Evolutionary conservation across 108 stramenopile species (phyloP).

Genomic region (Schizochytrium sp.): DNA sequence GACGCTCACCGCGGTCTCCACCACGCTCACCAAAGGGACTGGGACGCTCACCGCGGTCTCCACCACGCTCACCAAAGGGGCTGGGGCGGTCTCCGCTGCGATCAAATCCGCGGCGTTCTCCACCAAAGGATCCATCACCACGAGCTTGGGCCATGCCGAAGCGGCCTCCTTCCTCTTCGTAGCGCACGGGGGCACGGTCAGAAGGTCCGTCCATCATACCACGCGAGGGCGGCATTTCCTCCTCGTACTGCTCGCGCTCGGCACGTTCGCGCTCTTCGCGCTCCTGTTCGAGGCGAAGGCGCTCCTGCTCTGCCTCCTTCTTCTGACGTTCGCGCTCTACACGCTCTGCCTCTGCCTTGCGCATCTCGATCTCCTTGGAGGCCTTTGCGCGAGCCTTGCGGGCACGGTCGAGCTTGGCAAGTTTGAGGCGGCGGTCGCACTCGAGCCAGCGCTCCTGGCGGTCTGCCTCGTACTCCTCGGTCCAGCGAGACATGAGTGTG

Average conservation of each 20-base stretch:
- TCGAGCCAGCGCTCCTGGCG: conserved; percentile 41
- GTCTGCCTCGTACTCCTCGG: conserved; percentile 45
- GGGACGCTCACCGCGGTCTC: too few species aligned
- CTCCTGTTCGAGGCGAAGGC: conserved; percentile 54
- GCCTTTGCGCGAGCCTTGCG: conserved; percentile 26
- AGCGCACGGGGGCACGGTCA: conserved; percentile 13
- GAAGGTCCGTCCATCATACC: not conserved
- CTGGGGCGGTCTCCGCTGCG: not conserved
- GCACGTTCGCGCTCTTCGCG: conserved; percentile 10
- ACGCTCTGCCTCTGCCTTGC: conserved; percentile 27
- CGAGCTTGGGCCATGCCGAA: conserved; percentile 44
- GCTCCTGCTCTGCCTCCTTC: conserved; percentile 33
- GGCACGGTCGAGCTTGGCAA: conserved; percentile 56
- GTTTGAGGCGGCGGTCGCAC: conserved; percentile 59
- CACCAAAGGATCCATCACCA: not conserved
- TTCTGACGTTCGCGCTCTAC: conserved; percentile 47
- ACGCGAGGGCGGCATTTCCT: not conserved
- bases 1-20: conserved; percentile 35
- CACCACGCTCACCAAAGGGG: not conserved
- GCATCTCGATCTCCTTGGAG: conserved; percentile 55
- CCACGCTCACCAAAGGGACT: not conserved
- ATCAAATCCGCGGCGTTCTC: not conserved
- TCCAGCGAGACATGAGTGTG: conserved; percentile 28
- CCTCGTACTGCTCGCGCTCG: conserved; percentile 47
- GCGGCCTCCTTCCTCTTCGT: conserved; percentile 34